These are phyloP conservation scores for Carpinus viminea DNA, from an alignment of 306 rosid genomes.

Conservation along the genomic window DNA sequence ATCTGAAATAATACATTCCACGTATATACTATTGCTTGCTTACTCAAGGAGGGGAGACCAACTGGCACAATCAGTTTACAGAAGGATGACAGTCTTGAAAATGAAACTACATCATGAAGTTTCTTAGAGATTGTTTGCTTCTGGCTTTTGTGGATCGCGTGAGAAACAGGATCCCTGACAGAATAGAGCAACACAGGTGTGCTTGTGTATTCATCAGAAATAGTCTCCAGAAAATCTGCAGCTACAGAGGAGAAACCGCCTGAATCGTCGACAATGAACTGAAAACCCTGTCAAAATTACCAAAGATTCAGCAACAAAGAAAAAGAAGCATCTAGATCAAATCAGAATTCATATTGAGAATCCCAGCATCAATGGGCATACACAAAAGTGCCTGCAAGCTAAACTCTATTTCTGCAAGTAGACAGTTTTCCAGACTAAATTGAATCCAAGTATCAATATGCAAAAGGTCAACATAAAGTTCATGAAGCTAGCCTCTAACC, in stretches of 20 bases:
- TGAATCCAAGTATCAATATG: not conserved
- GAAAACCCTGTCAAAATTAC: slow-evolving; percentile 69
- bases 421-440: not conserved
- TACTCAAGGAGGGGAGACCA: slow-evolving; percentile 72
- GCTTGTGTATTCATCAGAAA: slow-evolving; percentile 80
- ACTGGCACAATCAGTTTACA: slow-evolving; percentile 75
- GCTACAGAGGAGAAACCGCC: slow-evolving; percentile 93
- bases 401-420: not conserved
- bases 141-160: slow-evolving; percentile 42
- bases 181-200: slow-evolving; percentile 69
- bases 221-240: slow-evolving; percentile 71
- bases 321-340: not conserved
- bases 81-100: slow-evolving; percentile 75
- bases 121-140: slow-evolving; percentile 58
- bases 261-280: slow-evolving; percentile 74
- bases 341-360: not conserved
- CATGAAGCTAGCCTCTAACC: slow-evolving; percentile 10
- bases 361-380: not conserved
- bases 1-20: slow-evolving; percentile 14
- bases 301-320: slow-evolving; percentile 16
- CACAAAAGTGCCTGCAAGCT: not conserved
- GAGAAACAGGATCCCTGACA: slow-evolving; percentile 53
- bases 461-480: slow-evolving; percentile 1
- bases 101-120: slow-evolving; percentile 84
- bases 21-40: slow-evolving; percentile 44